Base-by-base conservation (phyloP, 345 rosid species). In the Arabis hirsuta region DNA sequence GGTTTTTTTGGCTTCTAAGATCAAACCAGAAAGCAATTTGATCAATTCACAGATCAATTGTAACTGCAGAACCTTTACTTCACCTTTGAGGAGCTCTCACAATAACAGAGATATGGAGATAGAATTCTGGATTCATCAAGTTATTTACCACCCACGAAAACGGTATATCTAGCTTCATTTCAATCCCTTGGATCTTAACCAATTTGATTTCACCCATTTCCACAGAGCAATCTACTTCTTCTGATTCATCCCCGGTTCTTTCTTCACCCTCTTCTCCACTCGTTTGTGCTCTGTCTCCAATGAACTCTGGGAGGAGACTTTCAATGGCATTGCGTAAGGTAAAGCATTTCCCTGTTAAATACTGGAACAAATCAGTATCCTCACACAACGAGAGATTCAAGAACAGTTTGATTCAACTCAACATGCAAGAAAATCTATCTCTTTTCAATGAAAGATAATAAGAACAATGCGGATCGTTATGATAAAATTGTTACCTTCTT, bases 91-190 rank as follows among this genome's bases (percentile, higher is more conserved):
- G 73, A 80, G 82, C 68, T 72, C 67, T 84, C 57, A 89, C 51
- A 73, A 48, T 81, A 12, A 89, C 81, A 55, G 88, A 89, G n/a
- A 94, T 74, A 53, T 91, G 97, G 64, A 94, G 90, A 67, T 85
- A 94, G 72, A 82, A 80, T 53, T 94, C 98, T 0, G 98, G 98
- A 73, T 86, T 85, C 82, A 82, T 79, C 75, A 94, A 82, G 82
- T 91, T 89, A 77, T 83, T 94, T 61, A 77, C 98, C 67, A 89
- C 85, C 98, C 98, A 94, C 7, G 96, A 88, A 71, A 94, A 88
- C 1, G 98, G 98, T 81, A 89, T 82, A 77, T 89, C 96, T 71
- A 84, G 54, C 74, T 82, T 84, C 45, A 90, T 89, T 77, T 94
- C 96, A 0, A 95, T 88, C 26, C 99, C 99, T 38, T 91, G 97